Evolutionary conservation across 331 rosid genomes (phyloP).

Genomic region (Cucumis variabilis): DNA sequence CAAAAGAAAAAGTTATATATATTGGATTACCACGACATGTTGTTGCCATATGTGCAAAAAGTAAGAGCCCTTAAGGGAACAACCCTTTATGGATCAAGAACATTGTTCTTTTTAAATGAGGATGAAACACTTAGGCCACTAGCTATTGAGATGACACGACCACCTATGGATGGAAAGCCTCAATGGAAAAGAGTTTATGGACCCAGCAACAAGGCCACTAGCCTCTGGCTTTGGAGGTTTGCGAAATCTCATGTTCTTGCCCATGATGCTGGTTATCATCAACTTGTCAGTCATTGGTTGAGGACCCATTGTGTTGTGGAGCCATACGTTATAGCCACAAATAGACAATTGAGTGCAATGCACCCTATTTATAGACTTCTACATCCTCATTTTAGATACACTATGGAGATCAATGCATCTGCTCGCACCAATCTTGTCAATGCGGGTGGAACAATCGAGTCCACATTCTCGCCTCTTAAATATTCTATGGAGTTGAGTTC

Average conservation of each 20-base stretch:
- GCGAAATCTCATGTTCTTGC: slow-evolving; percentile 68
- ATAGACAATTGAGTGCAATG: slow-evolving; percentile 56
- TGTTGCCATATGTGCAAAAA: background rate
- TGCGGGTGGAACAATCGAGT: slow-evolving; percentile 47
- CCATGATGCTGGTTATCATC: slow-evolving; percentile 55
- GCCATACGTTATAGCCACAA: slow-evolving; percentile 50
- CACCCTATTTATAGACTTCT: slow-evolving; percentile 55
- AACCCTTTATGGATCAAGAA: slow-evolving; percentile 56
- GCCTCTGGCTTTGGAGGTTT: slow-evolving; percentile 57
- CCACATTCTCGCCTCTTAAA: slow-evolving; percentile 43
- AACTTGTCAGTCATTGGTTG: slow-evolving; percentile 65
- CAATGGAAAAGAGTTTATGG: slow-evolving; percentile 49
- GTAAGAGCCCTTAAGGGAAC: slow-evolving; percentile 36
- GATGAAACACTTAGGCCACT: slow-evolving; percentile 46
- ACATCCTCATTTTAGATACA: slow-evolving; percentile 57
- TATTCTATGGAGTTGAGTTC: slow-evolving; percentile 47
- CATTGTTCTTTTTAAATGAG: slow-evolving; percentile 49
- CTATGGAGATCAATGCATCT: slow-evolving; percentile 57
- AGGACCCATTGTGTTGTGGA: slow-evolving; percentile 47
- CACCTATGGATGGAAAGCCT: slow-evolving; percentile 39
- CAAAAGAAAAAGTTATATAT: background rate
- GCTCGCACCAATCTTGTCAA: slow-evolving; percentile 55
- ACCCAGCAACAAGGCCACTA: slow-evolving; percentile 44
- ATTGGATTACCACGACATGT: background rate
- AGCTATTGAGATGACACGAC: slow-evolving; percentile 63